Evolutionary conservation across 2,329 filamentous ascomycete species (phyloP).

Genomic region (Cercospora sp.): DNA sequence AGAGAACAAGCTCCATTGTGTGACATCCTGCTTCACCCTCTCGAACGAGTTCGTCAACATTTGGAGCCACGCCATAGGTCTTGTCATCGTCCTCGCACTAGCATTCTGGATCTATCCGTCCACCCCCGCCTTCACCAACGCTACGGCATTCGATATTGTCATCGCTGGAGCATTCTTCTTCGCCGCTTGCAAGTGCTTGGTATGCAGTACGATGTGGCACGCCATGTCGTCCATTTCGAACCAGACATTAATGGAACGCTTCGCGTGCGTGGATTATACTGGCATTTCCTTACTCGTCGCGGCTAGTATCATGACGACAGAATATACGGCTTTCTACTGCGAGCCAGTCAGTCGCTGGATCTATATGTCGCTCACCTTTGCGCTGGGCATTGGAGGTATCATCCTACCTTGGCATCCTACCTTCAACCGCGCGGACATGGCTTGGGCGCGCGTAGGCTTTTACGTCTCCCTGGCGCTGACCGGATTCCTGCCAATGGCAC

Average conservation of each 20-base stretch:
- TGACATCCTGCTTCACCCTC: constrained; percentile 72
- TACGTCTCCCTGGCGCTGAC: constrained; percentile 85
- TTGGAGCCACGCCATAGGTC: constrained; percentile 89
- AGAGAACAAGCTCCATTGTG: constrained; percentile 85
- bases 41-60: constrained; percentile 98
- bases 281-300: constrained; percentile 94
- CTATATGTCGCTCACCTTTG: constrained; percentile 80
- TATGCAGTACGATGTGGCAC: constrained; percentile 96
- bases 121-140: constrained; percentile 80
- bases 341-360: constrained; percentile 82
- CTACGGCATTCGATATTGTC: constrained; percentile 83
- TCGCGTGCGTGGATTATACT: constrained; percentile 97
- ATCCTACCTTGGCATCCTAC: constrained; percentile 94
- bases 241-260: constrained; percentile 84
- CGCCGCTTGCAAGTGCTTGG: constrained; percentile 88
- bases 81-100: constrained; percentile 82
- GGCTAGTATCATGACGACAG: constrained; percentile 94
- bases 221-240: constrained; percentile 98
- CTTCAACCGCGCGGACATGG: constrained; percentile 91
- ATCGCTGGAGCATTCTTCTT: constrained; percentile 96
- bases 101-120: constrained; percentile 96
- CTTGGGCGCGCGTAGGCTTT: constrained; percentile 88
- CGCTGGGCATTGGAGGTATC: constrained; percentile 81
- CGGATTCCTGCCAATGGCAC: constrained; percentile 83
- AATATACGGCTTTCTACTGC: constrained; percentile 99